A percentile compares a stretch with the other conserved stretches of the same genome.
phyloP scores from a whole-genome alignment of 2,329 filamentous ascomycete genomes.

The Samsoniella hepiali region DNA sequence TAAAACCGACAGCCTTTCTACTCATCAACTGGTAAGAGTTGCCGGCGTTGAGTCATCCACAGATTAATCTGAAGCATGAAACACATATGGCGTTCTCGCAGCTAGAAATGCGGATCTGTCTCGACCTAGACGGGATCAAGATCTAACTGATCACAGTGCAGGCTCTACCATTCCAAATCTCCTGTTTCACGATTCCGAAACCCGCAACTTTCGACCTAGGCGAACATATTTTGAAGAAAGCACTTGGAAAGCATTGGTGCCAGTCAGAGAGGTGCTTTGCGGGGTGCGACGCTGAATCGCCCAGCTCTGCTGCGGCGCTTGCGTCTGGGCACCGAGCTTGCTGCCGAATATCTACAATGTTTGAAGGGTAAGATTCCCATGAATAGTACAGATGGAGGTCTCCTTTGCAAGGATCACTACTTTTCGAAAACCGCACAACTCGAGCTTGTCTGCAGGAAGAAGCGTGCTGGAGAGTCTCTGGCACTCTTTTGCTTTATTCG shows the following conservation, averaged over 20 bases:
- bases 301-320: slow-evolving; percentile 22
- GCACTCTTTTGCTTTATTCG: neutral
- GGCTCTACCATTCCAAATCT: neutral
- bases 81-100: neutral
- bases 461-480: neutral
- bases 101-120: neutral
- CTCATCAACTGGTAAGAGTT: neutral
- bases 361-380: slow-evolving; percentile 41
- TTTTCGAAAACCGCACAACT: neutral
- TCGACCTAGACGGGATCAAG: neutral
- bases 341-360: slow-evolving; percentile 31
- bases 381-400: neutral
- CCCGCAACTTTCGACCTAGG: neutral
- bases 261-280: neutral
- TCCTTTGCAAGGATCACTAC: slow-evolving; percentile 1
- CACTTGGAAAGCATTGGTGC: neutral
- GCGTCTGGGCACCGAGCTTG: slow-evolving; percentile 23
- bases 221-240: neutral
- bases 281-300: slow-evolving; percentile 6
- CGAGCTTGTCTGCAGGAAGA: neutral
- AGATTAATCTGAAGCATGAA: neutral
- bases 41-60: neutral
- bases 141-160: slow-evolving; percentile 1
- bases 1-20: neutral
- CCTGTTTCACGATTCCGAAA: neutral